Base-by-base conservation (phyloP, 1,139 yeast species). In the Citeromyces hawaiiensis region DNA sequence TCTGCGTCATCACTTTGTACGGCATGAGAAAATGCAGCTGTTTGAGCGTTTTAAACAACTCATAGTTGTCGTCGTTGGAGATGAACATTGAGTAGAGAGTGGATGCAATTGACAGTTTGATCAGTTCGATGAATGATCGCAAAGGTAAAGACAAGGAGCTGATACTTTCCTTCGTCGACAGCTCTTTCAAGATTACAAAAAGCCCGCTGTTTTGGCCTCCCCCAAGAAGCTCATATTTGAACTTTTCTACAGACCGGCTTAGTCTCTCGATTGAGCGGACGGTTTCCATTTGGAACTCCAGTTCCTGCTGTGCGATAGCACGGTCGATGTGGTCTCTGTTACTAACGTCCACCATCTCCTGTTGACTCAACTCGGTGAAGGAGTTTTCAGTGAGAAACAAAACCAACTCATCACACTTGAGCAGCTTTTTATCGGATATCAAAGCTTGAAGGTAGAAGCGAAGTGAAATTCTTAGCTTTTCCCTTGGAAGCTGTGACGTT, bases 61-160 rank as follows among this genome's bases (percentile, higher is more conserved):
- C 95, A 44, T 76, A 72, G 1, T 94, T 76, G 46, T 75, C 74
- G 54, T 88, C 96, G 43, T 75, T 81, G 1, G 91, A 88, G 35
- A 88, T 63, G 50, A 87, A 80, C 36, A 81, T 51, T 48, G 83
- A 87, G 56, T 85, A 86, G 3, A 87, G 60, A 0, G 94, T 80
- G 0, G 95, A 85, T 0, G 96, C 85, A 17, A 85, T 61, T 53
- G 87, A 93, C 17, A 87, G 71, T 43, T 83, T 76, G 45, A 81
- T 72, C 86, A 95, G 81, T 46, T 83, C 85, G 36, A 85, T 66
- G 46, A 87, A 81, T 36, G 83, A 72, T 46, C 66, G 66, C 39
- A 87, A 63, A 38, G 81, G 65, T 2, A 83, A 80, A 3, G 91
- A 74, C 40, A 86, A 63, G n/a, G 80, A 73, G 19, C 61, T 60